Percentiles rank a stretch among this genome's conserved stretches.
phyloP scores from a whole-genome alignment of 805 yeast genomes.

The Hanseniaspora lachancei region DNA sequence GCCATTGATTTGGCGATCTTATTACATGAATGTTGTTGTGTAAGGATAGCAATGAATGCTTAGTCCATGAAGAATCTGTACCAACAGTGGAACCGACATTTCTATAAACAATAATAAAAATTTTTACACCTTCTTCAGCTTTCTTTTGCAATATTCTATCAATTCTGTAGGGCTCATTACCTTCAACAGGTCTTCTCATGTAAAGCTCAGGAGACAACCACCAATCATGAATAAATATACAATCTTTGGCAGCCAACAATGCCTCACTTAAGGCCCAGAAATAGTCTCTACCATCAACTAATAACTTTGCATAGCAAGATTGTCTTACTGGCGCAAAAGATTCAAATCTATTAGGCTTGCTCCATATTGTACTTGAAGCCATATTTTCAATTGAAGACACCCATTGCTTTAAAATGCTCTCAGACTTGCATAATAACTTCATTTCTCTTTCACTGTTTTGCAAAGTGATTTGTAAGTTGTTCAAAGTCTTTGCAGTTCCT shows the following conservation, averaged over 20 bases:
- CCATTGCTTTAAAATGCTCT: slow-evolving; percentile 59
- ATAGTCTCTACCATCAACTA: slow-evolving; percentile 92
- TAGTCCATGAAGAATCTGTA: slow-evolving; percentile 87
- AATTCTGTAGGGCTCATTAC: slow-evolving; percentile 85
- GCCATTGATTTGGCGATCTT: slow-evolving; percentile 88
- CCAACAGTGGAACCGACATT: slow-evolving; percentile 89
- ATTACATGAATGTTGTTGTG: slow-evolving; percentile 80
- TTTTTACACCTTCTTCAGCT: slow-evolving; percentile 90
- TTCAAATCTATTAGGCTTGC: slow-evolving; percentile 58
- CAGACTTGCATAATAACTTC: slow-evolving; percentile 55
- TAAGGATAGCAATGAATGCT: slow-evolving; percentile 75
- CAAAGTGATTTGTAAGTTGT: slow-evolving; percentile 43
- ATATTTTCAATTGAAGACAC: slow-evolving; percentile 55
- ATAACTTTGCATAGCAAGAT: slow-evolving; percentile 85
- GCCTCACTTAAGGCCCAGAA: slow-evolving; percentile 95
- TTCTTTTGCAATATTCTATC: slow-evolving; percentile 78
- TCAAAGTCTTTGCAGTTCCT: slow-evolving; percentile 24
- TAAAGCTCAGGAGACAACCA: slow-evolving; percentile 94
- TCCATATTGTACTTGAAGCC: slow-evolving; percentile 60
- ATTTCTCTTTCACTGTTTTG: slow-evolving; percentile 70
- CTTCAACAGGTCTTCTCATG: slow-evolving; percentile 84
- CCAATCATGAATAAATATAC: slow-evolving; percentile 93
- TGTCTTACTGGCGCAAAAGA: slow-evolving; percentile 87
- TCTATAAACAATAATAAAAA: slow-evolving; percentile 80
- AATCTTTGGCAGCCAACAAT: slow-evolving; percentile 83